phyloP scores from a whole-genome alignment of 805 yeast genomes.

The Ogataea angusta region DNA sequence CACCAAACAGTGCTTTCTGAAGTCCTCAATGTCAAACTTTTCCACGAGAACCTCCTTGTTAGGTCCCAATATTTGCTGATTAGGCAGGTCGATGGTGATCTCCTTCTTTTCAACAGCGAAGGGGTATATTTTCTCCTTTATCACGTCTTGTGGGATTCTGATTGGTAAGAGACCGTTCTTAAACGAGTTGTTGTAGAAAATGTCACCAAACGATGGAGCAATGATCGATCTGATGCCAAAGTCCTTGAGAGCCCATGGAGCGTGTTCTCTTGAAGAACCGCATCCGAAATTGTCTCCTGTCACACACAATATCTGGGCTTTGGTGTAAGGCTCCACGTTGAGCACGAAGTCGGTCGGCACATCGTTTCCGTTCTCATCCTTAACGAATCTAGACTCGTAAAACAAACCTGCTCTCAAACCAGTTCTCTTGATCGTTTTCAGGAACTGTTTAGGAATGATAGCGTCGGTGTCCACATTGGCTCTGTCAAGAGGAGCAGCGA shows the following conservation, averaged over 20 bases:
- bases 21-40: constrained; percentile 81
- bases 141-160: constrained; percentile 77
- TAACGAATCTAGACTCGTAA: constrained; percentile 81
- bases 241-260: constrained; percentile 98
- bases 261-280: constrained; percentile 99
- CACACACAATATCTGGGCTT: constrained; percentile 80
- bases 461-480: constrained; percentile 98
- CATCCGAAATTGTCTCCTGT: constrained; percentile 98
- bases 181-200: constrained; percentile 94
- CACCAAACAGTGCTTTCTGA: constrained; percentile 91
- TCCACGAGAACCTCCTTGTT: constrained; percentile 74
- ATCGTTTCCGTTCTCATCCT: constrained; percentile 66
- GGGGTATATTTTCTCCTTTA: constrained; percentile 70
- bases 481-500: constrained; percentile 91
- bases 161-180: constrained; percentile 95
- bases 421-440: constrained; percentile 96
- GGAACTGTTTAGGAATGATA: constrained; percentile 96
- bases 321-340: constrained; percentile 78
- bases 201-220: constrained; percentile 98
- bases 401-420: constrained; percentile 87
- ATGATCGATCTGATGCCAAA: constrained; percentile 94
- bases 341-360: constrained; percentile 86
- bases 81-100: constrained; percentile 79
- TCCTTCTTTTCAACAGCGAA: constrained; percentile 70
- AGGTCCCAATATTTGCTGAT: constrained; percentile 70